Base-by-base conservation (phyloP, 306 rosid species). In the Bauhinia variegata region DNA sequence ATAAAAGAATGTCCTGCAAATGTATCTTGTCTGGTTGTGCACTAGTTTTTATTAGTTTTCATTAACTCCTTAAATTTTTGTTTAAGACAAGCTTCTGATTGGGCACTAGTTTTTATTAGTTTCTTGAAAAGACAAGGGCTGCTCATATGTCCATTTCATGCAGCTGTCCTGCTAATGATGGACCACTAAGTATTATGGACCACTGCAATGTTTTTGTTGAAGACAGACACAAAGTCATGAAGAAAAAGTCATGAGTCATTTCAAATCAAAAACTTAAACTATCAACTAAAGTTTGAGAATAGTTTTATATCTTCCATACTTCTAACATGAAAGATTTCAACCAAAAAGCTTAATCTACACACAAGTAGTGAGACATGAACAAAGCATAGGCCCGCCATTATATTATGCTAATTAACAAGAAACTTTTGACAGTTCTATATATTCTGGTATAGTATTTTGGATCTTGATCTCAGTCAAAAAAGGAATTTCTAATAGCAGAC, bases 361-460 rank as follows among this genome's bases (percentile, higher is more conserved):
- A n/a, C n/a, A n/a, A n/a, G n/a, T n/a, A n/a, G n/a, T n/a, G n/a
- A n/a, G n/a, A n/a, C n/a, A n/a, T n/a, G n/a, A n/a, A n/a, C n/a
- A n/a, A n/a, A n/a, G n/a, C n/a, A n/a, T n/a, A n/a, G n/a, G n/a
- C n/a, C n/a, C n/a, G n/a, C n/a, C n/a, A n/a, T n/a, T n/a, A n/a
- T n/a, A n/a, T n/a, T n/a, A 6, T 23, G 28, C 28, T 23, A 23
- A 23, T 1, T 23, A 64, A 33, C 63, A 19, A 16, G 58, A 56
- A 65, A 12, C 54, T 58, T 58, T 56, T 63, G 11, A 11, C 50
- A 63, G 18, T 39, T 39, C 63, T 41, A n/a, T n/a, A n/a, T n/a
- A 54, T 30, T 63, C 28, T 14, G 19, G 42, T 14, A 3, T 57
- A 19, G 4, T 15, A 8, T 31, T 56, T 39, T n/a, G 48, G 8